Base-by-base conservation (phyloP, 2,329 filamentous ascomycete genomes). In the Alternaria incomplexa region DNA sequence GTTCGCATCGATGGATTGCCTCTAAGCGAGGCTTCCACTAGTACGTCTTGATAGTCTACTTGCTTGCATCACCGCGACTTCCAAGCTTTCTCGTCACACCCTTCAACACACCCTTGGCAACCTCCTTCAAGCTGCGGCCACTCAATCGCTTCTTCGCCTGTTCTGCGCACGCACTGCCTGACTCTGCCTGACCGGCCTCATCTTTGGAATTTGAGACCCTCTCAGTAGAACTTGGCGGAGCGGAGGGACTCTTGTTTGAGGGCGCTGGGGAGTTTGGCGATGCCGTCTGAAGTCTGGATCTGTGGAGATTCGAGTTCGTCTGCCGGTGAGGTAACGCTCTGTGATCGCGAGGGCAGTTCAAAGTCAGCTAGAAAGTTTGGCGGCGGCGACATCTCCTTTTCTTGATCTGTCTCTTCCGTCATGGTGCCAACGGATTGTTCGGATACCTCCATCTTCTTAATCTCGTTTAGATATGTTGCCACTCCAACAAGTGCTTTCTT, bases 361-460 rank as follows among this genome's bases (percentile, higher is more conserved):
- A 4, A 1, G 0, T 36, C 30, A 15, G 13, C 1, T 0, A 3
- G 13, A 36, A 36, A 2, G 1, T 15, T 0, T 1, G 30, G 7
- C 4, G 1, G 30, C 13, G 13, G 6, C 13, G 30, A 36, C 32
- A 8, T 36, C 7, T 2, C 1, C 32, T 36, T 36, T 4, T 36
- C 32, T n/a, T n/a, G 32, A 36, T 3, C 32, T 4, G 15, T 36
- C 32, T 36, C 32, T 36, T 36, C 32, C 15, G 32, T 3, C 15
- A 2, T n/a, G 32, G 32, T 36, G 1, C 32, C 4, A 7, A n/a
- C 30, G 13, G 30, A 3, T 36, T 7, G 30, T 5, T 36, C 4
- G 1, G 30, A 36, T 4, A 0, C 4, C 30, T 36, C 30, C 30
- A 36, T 36, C 1, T 36, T 36, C 30, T n/a, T 36, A 1, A 30